Conservation (phyloP, 176 grass and related monocot species). For the Calamus simplicifolius region DNA sequence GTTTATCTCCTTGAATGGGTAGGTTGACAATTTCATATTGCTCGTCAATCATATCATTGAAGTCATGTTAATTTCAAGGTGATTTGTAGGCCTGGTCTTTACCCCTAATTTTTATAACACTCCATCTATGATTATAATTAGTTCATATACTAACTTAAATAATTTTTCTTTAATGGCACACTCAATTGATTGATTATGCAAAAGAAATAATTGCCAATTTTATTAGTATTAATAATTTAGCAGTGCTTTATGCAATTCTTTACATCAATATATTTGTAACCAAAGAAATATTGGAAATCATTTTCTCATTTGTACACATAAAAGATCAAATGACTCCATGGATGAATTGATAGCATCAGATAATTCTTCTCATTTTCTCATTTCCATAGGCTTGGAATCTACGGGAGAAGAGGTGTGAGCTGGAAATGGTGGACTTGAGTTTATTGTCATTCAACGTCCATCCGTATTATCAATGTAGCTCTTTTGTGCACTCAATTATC, state of each 20-base stretch:
- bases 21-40: neutral
- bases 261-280: too few species aligned
- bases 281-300: too few species aligned
- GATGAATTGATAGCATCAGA: neutral
- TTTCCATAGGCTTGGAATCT: slow-evolving; percentile 29
- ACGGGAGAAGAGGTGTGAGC: slow-evolving; percentile 8
- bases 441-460: slow-evolving; percentile 8
- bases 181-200: too few species aligned
- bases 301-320: neutral
- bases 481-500: slow-evolving; percentile 30
- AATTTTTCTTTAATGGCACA: too few species aligned
- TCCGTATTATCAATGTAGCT: slow-evolving; percentile 23
- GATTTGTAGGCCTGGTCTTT: too few species aligned
- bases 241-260: too few species aligned
- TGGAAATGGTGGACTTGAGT: slow-evolving; percentile 25
- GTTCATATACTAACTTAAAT: too few species aligned
- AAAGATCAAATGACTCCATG: neutral
- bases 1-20: slow-evolving; percentile 43
- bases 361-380: neutral
- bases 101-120: too few species aligned
- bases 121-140: too few species aligned
- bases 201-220: too few species aligned
- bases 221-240: too few species aligned
- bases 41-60: neutral
- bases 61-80: neutral